Evolutionary conservation across 2,329 filamentous ascomycete species (phyloP).

Genomic region (Penicillium sp.): DNA sequence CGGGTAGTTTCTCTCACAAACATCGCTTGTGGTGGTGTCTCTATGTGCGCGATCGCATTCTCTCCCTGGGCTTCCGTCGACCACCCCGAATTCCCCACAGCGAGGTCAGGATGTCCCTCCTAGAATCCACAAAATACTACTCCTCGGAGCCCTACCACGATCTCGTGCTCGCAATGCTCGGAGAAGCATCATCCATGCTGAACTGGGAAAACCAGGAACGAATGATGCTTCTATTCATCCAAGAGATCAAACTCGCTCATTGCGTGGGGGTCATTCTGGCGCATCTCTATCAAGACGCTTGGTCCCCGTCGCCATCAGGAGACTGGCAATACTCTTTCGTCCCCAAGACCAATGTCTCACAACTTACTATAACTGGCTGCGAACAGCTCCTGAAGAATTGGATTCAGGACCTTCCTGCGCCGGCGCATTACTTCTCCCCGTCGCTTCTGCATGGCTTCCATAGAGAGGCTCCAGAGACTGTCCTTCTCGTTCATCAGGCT

Average conservation of each 20-base stretch:
- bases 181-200: constrained; percentile 6
- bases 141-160: constrained; percentile 8
- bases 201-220: constrained; percentile 10
- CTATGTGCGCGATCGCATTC: constrained; percentile 14
- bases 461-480: constrained; percentile 1
- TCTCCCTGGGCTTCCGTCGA: constrained; percentile 11
- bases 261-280: constrained; percentile 5
- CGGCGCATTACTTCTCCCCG: constrained; percentile 5
- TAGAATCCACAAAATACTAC: constrained; percentile 9
- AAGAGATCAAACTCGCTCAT: constrained; percentile 7
- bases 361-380: neutral
- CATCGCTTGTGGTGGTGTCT: constrained; percentile 15
- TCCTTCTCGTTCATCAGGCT: constrained; percentile 8
- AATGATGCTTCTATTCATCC: constrained; percentile 10
- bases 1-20: constrained; percentile 9
- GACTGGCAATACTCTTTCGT: neutral
- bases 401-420: constrained; percentile 5
- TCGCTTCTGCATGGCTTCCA: neutral
- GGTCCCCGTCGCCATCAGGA: neutral
- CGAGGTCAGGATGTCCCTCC: constrained; percentile 6
- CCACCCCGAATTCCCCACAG: constrained; percentile 7
- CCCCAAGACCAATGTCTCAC: constrained; percentile 1
- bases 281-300: constrained; percentile 5
- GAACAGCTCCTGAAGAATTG: constrained; percentile 6
- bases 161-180: constrained; percentile 1